Evolutionary conservation across 2,329 filamentous ascomycete species (phyloP).

Genomic region (Aurifilum marmelostoma): DNA sequence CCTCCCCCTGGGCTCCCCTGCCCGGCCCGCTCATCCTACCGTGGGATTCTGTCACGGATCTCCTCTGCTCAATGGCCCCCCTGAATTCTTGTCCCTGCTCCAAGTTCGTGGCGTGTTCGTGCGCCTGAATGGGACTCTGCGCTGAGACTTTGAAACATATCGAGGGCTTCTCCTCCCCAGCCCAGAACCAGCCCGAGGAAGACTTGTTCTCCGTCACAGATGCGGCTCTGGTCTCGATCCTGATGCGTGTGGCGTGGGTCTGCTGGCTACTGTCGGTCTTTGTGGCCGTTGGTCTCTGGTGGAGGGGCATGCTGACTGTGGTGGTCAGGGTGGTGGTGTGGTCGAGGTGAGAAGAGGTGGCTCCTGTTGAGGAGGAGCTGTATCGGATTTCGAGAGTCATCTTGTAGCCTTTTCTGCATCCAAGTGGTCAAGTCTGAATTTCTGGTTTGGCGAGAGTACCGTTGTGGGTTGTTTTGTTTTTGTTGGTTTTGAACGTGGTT

Average conservation of each 20-base stretch:
- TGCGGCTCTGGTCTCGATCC: too few relatives aligned
- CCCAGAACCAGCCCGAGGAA: not conserved
- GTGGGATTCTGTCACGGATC: not conserved
- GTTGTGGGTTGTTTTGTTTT: too few relatives aligned
- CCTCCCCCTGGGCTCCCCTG: not conserved
- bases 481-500: not conserved
- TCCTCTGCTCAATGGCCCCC: not conserved
- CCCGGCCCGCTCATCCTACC: not conserved
- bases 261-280: not conserved
- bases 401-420: too few relatives aligned
- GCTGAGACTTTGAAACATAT: not conserved
- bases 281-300: not conserved
- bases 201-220: too few relatives aligned
- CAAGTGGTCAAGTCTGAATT: too few relatives aligned
- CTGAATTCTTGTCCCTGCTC: not conserved
- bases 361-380: too few relatives aligned
- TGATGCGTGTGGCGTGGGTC: not conserved
- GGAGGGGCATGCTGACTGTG: not conserved
- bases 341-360: not conserved
- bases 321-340: not conserved
- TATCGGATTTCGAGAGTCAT: too few relatives aligned
- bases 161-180: not conserved
- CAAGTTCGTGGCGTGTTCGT: too few relatives aligned
- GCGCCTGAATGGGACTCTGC: too few relatives aligned
- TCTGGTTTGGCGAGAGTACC: too few relatives aligned